A percentile compares a stretch with the other conserved stretches of the same genome.
Evolutionary conservation across 768 basidiomycete species (phyloP).

Genomic region (Kwoniella bestiolae): DNA sequence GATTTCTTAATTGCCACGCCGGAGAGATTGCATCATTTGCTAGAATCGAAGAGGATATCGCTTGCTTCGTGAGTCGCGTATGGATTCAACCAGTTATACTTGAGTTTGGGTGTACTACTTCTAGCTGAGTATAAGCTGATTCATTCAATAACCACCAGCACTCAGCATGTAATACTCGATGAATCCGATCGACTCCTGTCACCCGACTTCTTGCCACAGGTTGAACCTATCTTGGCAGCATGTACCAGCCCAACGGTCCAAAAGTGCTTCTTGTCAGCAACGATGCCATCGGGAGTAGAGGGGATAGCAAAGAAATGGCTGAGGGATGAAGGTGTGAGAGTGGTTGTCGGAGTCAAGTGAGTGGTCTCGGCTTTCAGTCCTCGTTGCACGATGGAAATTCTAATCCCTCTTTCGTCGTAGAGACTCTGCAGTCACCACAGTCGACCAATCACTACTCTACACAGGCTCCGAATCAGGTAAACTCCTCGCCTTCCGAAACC

Average conservation of each 20-base stretch:
- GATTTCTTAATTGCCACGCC: constrained; percentile 94
- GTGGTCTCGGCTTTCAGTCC: constrained; percentile 51
- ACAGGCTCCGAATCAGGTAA: constrained; percentile 95
- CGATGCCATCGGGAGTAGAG: constrained; percentile 85
- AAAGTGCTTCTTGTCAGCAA: constrained; percentile 93
- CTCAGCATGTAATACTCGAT: constrained; percentile 82
- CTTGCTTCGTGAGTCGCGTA: constrained; percentile 45
- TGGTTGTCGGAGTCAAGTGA: constrained; percentile 96
- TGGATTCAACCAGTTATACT: constrained; percentile 1
- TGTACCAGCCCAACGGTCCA: constrained; percentile 73
- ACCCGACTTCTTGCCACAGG: constrained; percentile 81
- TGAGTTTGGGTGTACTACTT: constrained; percentile 19
- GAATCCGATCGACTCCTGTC: constrained; percentile 93
- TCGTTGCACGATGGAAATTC: background rate
- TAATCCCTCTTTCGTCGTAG: constrained; percentile 59
- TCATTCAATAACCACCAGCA: constrained; percentile 60
- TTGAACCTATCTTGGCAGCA: constrained; percentile 80
- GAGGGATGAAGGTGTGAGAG: constrained; percentile 74
- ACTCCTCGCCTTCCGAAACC: constrained; percentile 79
- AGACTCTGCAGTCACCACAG: constrained; percentile 91
- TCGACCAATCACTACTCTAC: constrained; percentile 84
- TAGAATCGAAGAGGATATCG: constrained; percentile 65
- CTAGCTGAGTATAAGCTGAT: background rate
- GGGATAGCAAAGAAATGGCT: constrained; percentile 84
- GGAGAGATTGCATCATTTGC: constrained; percentile 77